A percentile compares a stretch with the other conserved stretches of the same genome.
Conservation (phyloP, 176 grass and related monocot genomes). For the Olyra latifolia region DNA sequence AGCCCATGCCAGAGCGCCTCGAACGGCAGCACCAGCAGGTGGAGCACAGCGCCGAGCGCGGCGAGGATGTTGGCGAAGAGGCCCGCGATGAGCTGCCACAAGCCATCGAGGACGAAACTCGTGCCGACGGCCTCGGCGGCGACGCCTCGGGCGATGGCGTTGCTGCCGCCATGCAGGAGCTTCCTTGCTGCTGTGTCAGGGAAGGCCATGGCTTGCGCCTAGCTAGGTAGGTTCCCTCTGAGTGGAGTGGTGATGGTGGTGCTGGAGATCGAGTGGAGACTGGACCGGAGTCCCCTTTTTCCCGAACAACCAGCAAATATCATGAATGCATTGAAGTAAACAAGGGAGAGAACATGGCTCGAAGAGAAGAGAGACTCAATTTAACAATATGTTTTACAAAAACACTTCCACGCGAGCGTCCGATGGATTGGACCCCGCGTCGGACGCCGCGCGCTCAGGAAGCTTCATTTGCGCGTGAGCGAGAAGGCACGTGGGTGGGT, state of each 20-base stretch:
- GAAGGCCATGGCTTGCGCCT: conserved; percentile 21
- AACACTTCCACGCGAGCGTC: too few relatives aligned
- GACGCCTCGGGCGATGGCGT: background rate
- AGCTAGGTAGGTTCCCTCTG: background rate
- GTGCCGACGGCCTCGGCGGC: background rate
- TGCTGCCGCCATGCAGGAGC: conserved; percentile 30
- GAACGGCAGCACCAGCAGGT: conserved; percentile 14
- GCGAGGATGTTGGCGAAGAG: background rate
- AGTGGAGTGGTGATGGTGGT: background rate
- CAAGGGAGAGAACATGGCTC: too few relatives aligned
- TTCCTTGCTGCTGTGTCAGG: conserved; percentile 27
- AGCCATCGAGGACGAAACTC: conserved; percentile 17
- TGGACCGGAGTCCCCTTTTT: too few relatives aligned
- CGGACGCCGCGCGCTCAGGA: too few relatives aligned
- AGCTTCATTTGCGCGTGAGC: too few relatives aligned
- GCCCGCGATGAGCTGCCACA: conserved; percentile 23
- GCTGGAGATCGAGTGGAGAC: too few relatives aligned
- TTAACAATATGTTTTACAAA: too few relatives aligned
- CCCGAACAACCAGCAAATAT: too few relatives aligned
- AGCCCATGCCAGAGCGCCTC: background rate
- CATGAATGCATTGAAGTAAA: too few relatives aligned
- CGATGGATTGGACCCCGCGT: too few relatives aligned
- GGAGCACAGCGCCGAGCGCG: background rate
- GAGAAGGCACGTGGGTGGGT: too few relatives aligned
- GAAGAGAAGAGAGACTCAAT: too few relatives aligned